Conservation (phyloP, 148 eudicot species). For the Drosera capensis region DNA sequence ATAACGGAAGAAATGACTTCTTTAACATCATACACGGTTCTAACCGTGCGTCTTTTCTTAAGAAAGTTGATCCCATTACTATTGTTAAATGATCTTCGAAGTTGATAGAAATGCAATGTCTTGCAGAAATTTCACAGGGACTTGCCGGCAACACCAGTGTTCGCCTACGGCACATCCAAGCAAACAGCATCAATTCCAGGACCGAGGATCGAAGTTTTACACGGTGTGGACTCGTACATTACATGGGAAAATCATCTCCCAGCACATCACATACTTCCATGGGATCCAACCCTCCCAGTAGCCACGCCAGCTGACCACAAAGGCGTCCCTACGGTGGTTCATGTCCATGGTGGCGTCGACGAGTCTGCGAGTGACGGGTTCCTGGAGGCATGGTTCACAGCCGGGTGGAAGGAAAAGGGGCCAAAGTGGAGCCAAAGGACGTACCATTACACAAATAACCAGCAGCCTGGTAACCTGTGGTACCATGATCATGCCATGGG, state of each 20-base stretch:
- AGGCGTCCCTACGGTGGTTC: conserved; percentile 78
- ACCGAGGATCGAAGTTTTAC: conserved; percentile 69
- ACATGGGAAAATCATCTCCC: conserved; percentile 74
- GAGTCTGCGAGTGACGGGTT: conserved; percentile 67
- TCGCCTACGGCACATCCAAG: conserved; percentile 52
- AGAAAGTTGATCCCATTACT: too few relatives aligned
- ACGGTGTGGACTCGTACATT: conserved; percentile 38
- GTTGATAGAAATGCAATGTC: too few relatives aligned
- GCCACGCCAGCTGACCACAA: conserved; percentile 29
- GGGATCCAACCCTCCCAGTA: conserved; percentile 74
- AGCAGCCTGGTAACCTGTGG: conserved; percentile 72
- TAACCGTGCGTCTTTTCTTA: too few relatives aligned
- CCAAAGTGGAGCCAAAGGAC: conserved; percentile 38
- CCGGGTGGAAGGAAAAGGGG: conserved; percentile 30
- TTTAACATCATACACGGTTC: too few relatives aligned
- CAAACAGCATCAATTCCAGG: conserved; percentile 58
- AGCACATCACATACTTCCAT: conserved; percentile 60
- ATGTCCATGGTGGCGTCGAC: conserved; percentile 70
- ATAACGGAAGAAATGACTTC: too few relatives aligned
- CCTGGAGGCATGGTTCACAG: conserved; percentile 62
- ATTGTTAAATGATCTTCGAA: too few relatives aligned
- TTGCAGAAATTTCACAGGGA: conserved; percentile 23
- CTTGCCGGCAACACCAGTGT: conserved; percentile 57
- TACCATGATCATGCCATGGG: conserved; percentile 97
- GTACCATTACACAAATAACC: conserved; percentile 45